These are phyloP conservation scores for Mycothermus thermophilus DNA, from an alignment of 495 filamentous ascomycete species.

Conservation along the genomic window DNA sequence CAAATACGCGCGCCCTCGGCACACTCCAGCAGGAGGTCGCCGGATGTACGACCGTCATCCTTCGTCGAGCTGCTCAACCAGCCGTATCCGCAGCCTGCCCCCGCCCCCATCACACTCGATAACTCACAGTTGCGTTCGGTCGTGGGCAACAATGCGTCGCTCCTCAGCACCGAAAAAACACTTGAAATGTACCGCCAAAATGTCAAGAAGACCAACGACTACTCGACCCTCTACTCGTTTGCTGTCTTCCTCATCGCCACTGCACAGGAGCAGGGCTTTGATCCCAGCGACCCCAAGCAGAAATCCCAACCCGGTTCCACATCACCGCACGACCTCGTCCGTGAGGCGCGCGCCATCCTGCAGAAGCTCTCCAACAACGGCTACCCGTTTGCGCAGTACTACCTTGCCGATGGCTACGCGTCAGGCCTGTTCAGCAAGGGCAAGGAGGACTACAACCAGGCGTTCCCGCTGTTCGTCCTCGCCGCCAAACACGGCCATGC, in stretches of 20 bases:
- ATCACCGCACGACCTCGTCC: slow-evolving; percentile 52
- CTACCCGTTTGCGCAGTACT: slow-evolving; percentile 96
- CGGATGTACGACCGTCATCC: slow-evolving; percentile 63
- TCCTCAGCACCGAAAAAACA: slow-evolving; percentile 80
- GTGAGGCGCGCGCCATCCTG: slow-evolving; percentile 81
- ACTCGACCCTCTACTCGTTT: slow-evolving; percentile 82
- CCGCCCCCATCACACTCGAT: slow-evolving; percentile 57
- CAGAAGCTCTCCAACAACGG: slow-evolving; percentile 72
- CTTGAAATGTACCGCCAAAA: slow-evolving; percentile 95
- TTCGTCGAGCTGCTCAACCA: slow-evolving; percentile 80
- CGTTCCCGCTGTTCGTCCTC: slow-evolving; percentile 81
- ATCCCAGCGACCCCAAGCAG: slow-evolving; percentile 22
- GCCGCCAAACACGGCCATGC: slow-evolving; percentile 96
- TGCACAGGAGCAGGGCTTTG: slow-evolving; percentile 51
- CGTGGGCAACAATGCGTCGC: slow-evolving; percentile 78
- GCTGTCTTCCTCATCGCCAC: slow-evolving; percentile 84
- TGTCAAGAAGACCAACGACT: slow-evolving; percentile 89
- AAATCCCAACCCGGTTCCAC: slow-evolving; percentile 29
- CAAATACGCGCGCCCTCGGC: slow-evolving; percentile 44
- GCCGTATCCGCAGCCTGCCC: slow-evolving; percentile 75
- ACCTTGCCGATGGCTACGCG: slow-evolving; percentile 84
- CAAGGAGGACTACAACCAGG: slow-evolving; percentile 75
- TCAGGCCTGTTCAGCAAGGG: slow-evolving; percentile 91
- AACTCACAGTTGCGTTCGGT: slow-evolving; percentile 60
- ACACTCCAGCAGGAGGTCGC: slow-evolving; percentile 50